Percentiles rank a stretch among this genome's conserved stretches.
Evolutionary conservation across 164 flowering plant species (phyloP).

Genomic region (Aristolochia californica): DNA sequence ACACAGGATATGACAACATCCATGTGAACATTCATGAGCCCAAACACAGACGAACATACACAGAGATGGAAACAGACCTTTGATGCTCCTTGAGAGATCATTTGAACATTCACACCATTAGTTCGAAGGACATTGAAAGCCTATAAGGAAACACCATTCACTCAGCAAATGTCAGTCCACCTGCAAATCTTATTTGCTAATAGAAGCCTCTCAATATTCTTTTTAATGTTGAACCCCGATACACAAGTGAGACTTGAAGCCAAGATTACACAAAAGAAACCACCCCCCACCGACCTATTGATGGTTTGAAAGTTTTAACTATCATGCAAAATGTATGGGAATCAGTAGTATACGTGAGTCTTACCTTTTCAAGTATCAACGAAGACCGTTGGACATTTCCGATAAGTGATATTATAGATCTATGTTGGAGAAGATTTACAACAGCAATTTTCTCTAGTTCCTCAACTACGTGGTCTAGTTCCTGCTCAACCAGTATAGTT

Average conservation of each 20-base stretch:
- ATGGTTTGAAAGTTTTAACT: neutral
- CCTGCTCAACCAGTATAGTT: slow-evolving; percentile 32
- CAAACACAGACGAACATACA: neutral
- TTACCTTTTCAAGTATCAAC: slow-evolving; percentile 81
- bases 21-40: neutral
- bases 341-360: neutral
- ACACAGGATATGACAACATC: neutral
- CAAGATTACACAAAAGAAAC: no score
- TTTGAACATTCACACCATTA: slow-evolving; percentile 81
- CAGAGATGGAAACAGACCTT: slow-evolving; percentile 37
- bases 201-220: neutral
- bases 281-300: neutral
- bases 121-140: slow-evolving; percentile 58
- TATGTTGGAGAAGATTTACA: slow-evolving; percentile 68
- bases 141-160: slow-evolving; percentile 26
- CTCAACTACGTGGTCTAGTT: slow-evolving; percentile 85
- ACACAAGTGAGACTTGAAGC: neutral
- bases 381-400: slow-evolving; percentile 94
- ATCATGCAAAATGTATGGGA: neutral
- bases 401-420: slow-evolving; percentile 92
- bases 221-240: neutral
- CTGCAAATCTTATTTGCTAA: no score
- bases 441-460: slow-evolving; percentile 93
- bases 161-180: neutral
- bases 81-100: slow-evolving; percentile 99